phyloP scores from a whole-genome alignment of 345 rosid species.

The Clarkia xantiana region DNA sequence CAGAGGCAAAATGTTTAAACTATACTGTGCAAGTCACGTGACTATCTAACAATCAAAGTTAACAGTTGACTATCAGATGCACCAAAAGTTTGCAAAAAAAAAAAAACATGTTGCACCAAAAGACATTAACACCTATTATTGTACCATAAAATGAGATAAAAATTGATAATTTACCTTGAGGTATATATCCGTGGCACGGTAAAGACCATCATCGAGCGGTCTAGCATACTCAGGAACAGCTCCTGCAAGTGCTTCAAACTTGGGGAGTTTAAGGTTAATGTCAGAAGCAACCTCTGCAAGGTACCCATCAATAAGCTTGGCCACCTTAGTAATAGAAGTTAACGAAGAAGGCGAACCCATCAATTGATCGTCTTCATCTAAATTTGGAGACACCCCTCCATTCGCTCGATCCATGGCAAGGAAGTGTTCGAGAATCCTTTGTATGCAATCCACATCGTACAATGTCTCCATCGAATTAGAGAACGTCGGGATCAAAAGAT shows the following conservation, averaged over 20 bases:
- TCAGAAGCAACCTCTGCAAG: conserved; percentile 98
- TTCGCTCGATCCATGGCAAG: conserved; percentile 66
- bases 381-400: conserved; percentile 75
- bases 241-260: conserved; percentile 86
- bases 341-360: conserved; percentile 60
- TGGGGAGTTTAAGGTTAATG: conserved; percentile 78
- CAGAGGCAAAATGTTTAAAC: too few relatives aligned
- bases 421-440: conserved; percentile 73
- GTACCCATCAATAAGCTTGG: conserved; percentile 94
- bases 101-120: too few relatives aligned
- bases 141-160: conserved; percentile 1
- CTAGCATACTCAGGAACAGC: conserved; percentile 84
- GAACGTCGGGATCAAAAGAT: conserved; percentile 88
- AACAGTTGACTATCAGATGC: too few relatives aligned
- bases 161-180: conserved; percentile 47
- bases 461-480: conserved; percentile 83
- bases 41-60: too few relatives aligned
- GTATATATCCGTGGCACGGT: conserved; percentile 89
- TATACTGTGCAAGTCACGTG: too few relatives aligned
- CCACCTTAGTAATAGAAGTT: conserved; percentile 70
- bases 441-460: conserved; percentile 82
- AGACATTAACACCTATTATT: neutral
- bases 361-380: conserved; percentile 66
- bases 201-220: conserved; percentile 86
- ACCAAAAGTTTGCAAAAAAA: too few relatives aligned